Base-by-base conservation (phyloP, 768 basidiomycete genomes). In the Suillus ampliporus region DNA sequence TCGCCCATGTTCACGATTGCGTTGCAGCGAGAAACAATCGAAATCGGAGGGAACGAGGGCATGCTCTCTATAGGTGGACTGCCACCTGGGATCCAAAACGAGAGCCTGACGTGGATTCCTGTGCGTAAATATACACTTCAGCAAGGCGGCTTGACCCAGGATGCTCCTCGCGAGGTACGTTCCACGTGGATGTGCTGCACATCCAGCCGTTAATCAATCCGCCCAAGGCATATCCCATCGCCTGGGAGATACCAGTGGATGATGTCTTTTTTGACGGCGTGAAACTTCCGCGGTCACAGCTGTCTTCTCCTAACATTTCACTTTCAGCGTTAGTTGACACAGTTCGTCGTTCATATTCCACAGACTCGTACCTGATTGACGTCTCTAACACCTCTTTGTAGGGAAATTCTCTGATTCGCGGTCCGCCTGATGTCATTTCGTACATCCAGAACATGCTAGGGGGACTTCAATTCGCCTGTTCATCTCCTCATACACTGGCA, bases 351-450 rank as follows among this genome's bases (percentile, higher is more conserved):
- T 46, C 40, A 51, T 52, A 35, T 44, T 48, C 50, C 23, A 52
- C 54, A 35, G 38, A 43, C 19, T 57, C 40, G 2, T 59, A 62
- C 47, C 43, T 23, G 13, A 35, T 21, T 57, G 7, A 52, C 34
- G 41, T 40, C 21, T 61, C 10, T 63, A 41, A 48, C 37, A 19
- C 28, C 19, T 51, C 44, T 38, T 28, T 54, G 41, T 61, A 91
- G 89, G 91, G 92, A 0, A 92, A 87, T 75, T 91, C 90, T 10
- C 82, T 91, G 47, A 80, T 94, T 58, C 89, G 91, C 26, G 91
- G 90, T 10, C 91, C 90, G 0, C 71, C 80, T 5, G 91, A 93
- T 64, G 81, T 91, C 10, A 76, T 93, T 14, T 62, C 76, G 0
- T 65, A 73, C n/a, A 88, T 92, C 58, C 58, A 67, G 7, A 70